Percentiles rank a stretch among this genome's conserved stretches.
These are phyloP conservation scores for Lichtheimia hyalospora DNA, from an alignment of 371 early-diverging fungal genomes.

Conservation along the genomic window DNA sequence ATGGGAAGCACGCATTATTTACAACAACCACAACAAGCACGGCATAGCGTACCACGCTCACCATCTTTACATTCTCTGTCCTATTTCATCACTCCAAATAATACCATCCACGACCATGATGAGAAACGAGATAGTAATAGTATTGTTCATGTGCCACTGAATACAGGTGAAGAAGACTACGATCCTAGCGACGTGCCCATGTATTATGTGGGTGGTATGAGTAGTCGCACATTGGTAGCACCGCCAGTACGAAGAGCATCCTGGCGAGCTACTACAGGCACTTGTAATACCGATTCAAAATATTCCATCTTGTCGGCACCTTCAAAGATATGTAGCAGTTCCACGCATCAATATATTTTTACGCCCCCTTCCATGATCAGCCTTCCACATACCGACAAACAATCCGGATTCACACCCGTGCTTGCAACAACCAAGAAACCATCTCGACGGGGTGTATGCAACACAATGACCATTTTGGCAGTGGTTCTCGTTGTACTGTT, in stretches of 20 bases:
- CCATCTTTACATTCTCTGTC: neutral
- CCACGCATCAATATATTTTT: conserved; percentile 25
- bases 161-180: neutral
- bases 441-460: conserved; percentile 30
- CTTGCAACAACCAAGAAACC: conserved; percentile 3
- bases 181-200: too few relatives aligned
- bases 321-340: conserved; percentile 19
- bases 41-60: too few relatives aligned
- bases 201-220: neutral
- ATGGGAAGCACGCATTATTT: too few relatives aligned
- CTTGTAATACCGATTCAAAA: conserved; percentile 10
- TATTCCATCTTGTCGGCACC: conserved; percentile 23
- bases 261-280: neutral
- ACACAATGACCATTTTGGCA: conserved; percentile 23
- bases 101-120: too few relatives aligned
- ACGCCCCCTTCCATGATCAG: conserved; percentile 16
- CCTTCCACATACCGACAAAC: neutral
- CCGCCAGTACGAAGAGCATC: neutral
- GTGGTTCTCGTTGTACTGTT: conserved; percentile 27
- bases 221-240: conserved; percentile 1
- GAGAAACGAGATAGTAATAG: too few relatives aligned
- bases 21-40: too few relatives aligned
- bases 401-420: neutral
- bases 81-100: neutral
- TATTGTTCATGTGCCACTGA: conserved; percentile 1